phyloP scores from a whole-genome alignment of 805 yeast genomes.

The Starmerella etchellsii region DNA sequence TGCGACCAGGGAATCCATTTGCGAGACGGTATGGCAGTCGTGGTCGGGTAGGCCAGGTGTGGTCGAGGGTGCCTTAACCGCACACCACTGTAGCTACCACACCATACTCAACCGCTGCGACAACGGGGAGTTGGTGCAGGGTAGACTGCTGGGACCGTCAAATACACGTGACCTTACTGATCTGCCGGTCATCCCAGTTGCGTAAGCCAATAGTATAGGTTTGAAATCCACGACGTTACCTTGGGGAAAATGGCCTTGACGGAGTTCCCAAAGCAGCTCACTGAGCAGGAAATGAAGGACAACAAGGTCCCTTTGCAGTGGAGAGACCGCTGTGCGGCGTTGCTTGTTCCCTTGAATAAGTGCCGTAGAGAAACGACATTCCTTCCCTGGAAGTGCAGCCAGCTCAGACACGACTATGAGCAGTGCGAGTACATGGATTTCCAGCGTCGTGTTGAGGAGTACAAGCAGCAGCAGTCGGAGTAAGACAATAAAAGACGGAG shows the following conservation, averaged over 20 bases:
- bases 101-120: too few species aligned
- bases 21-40: too few species aligned
- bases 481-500: too few species aligned
- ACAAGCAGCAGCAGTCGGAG: constrained; percentile 31
- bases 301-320: constrained; percentile 64
- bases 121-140: too few species aligned
- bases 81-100: too few species aligned
- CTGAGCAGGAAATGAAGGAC: constrained; percentile 73
- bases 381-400: constrained; percentile 59
- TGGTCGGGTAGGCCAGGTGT: too few species aligned
- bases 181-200: too few species aligned
- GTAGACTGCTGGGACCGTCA: too few species aligned
- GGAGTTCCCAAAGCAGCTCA: constrained; percentile 29
- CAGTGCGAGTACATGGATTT: constrained; percentile 75
- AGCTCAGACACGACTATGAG: constrained; percentile 73
- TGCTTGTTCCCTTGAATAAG: constrained; percentile 47
- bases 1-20: constrained; percentile 14
- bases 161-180: too few species aligned
- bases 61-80: too few species aligned
- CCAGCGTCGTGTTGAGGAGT: constrained; percentile 64
- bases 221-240: background rate
- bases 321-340: constrained; percentile 71
- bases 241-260: constrained; percentile 22
- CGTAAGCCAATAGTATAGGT: background rate
- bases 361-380: constrained; percentile 46